phyloP scores from a whole-genome alignment of 352 stramenopile genomes.

The Phytophthora agathidicida region DNA sequence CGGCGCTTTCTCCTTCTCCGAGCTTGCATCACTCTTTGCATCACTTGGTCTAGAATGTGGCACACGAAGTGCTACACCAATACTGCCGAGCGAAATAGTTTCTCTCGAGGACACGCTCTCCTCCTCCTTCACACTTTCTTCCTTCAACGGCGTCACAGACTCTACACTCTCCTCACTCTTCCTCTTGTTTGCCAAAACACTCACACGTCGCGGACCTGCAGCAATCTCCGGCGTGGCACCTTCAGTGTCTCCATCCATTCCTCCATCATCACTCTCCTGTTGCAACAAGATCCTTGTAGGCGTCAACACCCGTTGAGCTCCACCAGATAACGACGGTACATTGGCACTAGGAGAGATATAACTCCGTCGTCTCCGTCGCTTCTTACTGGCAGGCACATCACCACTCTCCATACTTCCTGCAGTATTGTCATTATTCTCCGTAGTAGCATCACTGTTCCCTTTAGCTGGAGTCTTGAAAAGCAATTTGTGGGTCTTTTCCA shows the following conservation, averaged over 20 bases:
- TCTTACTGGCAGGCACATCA: conserved; percentile 23
- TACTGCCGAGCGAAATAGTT: conserved; percentile 30
- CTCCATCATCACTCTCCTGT: conserved; percentile 31
- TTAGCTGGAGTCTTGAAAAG: conserved; percentile 26
- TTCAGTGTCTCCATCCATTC: conserved; percentile 36
- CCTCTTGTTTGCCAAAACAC: conserved; percentile 16
- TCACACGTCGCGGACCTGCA: conserved; percentile 29
- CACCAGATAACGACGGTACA: conserved; percentile 53
- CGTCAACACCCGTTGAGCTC: conserved; percentile 64
- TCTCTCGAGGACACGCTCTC: conserved; percentile 11
- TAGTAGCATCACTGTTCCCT: conserved; percentile 4
- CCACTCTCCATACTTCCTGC: background rate
- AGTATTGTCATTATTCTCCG: conserved; percentile 1
- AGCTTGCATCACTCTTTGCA: conserved; percentile 1
- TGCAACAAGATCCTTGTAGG: conserved; percentile 41
- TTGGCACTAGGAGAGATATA: conserved; percentile 56
- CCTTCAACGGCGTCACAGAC: background rate
- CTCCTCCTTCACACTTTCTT: conserved; percentile 11
- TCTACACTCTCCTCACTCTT: conserved; percentile 18
- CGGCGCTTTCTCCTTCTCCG: background rate
- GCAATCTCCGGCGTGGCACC: conserved; percentile 18
- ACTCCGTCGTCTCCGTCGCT: conserved; percentile 46
- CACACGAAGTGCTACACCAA: conserved; percentile 21
- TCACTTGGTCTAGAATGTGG: background rate
- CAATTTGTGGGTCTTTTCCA: conserved; percentile 8